Evolutionary conservation across 768 basidiomycete genomes (phyloP).

Genomic region (Lactarius trivialis): DNA sequence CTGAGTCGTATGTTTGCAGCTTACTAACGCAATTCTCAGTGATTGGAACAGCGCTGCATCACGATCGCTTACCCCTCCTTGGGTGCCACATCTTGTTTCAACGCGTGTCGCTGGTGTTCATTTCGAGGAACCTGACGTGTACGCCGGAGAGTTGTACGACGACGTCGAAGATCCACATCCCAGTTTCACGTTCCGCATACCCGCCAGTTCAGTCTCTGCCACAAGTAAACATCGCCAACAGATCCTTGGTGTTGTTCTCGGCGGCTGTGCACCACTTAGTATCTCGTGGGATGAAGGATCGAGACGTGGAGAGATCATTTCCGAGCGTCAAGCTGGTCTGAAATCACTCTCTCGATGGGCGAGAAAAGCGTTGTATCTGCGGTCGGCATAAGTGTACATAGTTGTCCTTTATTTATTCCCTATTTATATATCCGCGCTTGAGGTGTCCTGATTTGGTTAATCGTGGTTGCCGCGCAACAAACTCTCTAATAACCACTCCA

Average conservation of each 20-base stretch:
- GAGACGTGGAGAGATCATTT: neutral
- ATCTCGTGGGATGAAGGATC: conserved; percentile 5
- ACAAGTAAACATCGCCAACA: conserved; percentile 10
- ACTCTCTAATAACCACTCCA: too few relatives aligned
- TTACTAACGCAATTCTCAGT: neutral
- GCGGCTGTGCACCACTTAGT: conserved; percentile 2
- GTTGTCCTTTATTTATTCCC: neutral
- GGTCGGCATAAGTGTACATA: neutral
- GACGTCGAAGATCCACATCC: conserved; percentile 2
- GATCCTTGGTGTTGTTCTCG: neutral
- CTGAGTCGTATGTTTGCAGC: neutral
- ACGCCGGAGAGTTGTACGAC: conserved; percentile 1
- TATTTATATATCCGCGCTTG: conserved; percentile 10
- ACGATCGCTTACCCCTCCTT: conserved; percentile 11
- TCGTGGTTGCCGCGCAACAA: too few relatives aligned
- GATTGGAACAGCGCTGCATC: conserved; percentile 11
- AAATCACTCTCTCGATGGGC: conserved; percentile 8
- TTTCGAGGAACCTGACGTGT: neutral
- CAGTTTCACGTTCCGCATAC: conserved; percentile 1
- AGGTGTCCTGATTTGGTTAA: too few relatives aligned
- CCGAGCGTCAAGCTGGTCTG: neutral
- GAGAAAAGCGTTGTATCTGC: neutral
- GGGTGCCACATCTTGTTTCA: conserved; percentile 9
- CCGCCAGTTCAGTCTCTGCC: neutral
- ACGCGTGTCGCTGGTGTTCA: neutral